Evolutionary conservation across 352 stramenopile species (phyloP), one percentile per base, ranked within the genome.

Genomic region (Phytopythium helicoides): DNA sequence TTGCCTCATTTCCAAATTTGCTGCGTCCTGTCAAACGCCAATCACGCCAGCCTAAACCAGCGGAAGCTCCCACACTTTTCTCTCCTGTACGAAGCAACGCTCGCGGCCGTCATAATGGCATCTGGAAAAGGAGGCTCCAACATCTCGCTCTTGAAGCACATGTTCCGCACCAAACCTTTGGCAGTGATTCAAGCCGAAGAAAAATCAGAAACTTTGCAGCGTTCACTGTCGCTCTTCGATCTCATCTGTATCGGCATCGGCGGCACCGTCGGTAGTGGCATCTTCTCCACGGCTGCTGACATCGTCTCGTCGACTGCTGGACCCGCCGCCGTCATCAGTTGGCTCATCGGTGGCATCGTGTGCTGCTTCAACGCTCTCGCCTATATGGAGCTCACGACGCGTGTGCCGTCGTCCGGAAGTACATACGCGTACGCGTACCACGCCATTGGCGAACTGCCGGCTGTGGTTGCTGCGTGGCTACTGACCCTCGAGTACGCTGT

Each of bases 341-440:
- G n/a, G n/a, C n/a, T n/a, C n/a, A n/a, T n/a, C n/a, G n/a, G n/a
- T n/a, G n/a, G n/a, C n/a, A n/a, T n/a, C n/a, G n/a, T n/a, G n/a
- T n/a, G n/a, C n/a, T n/a, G 71, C 28, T 60, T 86, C 41, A 89
- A 76, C 38, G 86, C 85, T 1, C 63, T 94, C 22, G 86, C 86
- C 23, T 97, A 94, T 60, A 92, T 93, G 51, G 89, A 97, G 61
- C 62, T 95, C 33, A 80, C 73, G 3, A 83, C 71, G 16, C 62
- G 86, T 16, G 80, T 97, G 33, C 87, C 89, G 23, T 93, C 79
- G 15, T 87, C 86, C 16, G 91, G 91, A 12, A 91, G 71, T 39
- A 96, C 84, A 10, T 98, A 98, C 66, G 79, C 86, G 1, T 98
- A 97, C 63, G 67, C 87, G 8, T 97, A 95, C 63, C 79, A 96